Conservation (phyloP, 2,329 filamentous ascomycete species). For the Curvularia eragrostidis region DNA sequence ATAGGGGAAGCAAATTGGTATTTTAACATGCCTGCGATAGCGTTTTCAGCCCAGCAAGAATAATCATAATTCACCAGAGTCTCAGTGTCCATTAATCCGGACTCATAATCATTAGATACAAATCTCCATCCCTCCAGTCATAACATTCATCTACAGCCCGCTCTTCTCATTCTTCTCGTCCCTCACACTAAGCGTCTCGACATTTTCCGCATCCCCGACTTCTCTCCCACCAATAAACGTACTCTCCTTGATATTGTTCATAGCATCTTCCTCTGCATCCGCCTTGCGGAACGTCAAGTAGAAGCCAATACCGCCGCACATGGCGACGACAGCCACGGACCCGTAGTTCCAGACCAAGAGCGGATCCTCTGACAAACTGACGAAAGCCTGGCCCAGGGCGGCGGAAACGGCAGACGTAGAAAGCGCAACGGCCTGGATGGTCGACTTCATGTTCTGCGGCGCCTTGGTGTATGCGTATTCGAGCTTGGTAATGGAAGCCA, state of each 20-base stretch:
- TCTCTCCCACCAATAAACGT: constrained; percentile 29
- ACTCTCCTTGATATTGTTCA: constrained; percentile 41
- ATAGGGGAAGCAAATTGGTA: too few species aligned
- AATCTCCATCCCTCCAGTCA: not conserved
- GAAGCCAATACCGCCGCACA: constrained; percentile 42
- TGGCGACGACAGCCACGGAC: constrained; percentile 41
- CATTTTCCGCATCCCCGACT: constrained; percentile 27
- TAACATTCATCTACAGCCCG: constrained; percentile 3
- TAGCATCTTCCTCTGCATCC: constrained; percentile 41
- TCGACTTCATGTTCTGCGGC: constrained; percentile 66
- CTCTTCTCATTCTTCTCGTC: constrained; percentile 36
- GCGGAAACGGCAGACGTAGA: constrained; percentile 46
- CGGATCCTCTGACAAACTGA: constrained; percentile 42
- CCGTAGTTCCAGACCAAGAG: constrained; percentile 45
- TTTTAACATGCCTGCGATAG: not conserved
- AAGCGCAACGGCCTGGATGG: constrained; percentile 45
- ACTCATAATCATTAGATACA: not conserved
- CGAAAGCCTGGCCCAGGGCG: constrained; percentile 43
- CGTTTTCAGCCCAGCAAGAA: not conserved
- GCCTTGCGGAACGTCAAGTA: constrained; percentile 43
- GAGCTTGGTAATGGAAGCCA: constrained; percentile 72
- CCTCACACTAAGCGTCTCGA: constrained; percentile 21
- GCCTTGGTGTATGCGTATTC: constrained; percentile 63
- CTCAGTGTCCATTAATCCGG: not conserved
- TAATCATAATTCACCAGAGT: not conserved